Evolutionary conservation across 805 yeast species (phyloP).

Genomic region (Monosporozyma solicola): DNA sequence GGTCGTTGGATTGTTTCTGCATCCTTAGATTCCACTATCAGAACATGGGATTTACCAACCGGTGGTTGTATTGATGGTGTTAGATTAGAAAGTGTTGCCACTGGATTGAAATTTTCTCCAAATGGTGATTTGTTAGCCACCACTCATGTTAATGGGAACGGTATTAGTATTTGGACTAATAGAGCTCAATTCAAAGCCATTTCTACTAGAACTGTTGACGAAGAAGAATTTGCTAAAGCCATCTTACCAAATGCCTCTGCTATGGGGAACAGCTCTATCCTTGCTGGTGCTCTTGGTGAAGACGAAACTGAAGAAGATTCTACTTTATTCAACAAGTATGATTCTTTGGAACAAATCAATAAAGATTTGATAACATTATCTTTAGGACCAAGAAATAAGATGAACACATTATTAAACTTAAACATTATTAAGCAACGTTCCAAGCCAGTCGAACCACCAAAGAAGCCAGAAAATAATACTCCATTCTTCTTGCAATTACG

Average conservation of each 20-base stretch:
- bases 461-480: conserved; percentile 61
- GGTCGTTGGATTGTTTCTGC: conserved; percentile 91
- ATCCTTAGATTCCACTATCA: conserved; percentile 72
- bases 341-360: conserved; percentile 55
- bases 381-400: conserved; percentile 65
- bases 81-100: conserved; percentile 65
- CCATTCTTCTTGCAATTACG: conserved; percentile 70
- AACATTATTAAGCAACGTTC: conserved; percentile 80
- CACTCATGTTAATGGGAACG: conserved; percentile 82
- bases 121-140: conserved; percentile 88
- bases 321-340: conserved; percentile 32
- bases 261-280: conserved; percentile 57
- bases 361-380: conserved; percentile 63
- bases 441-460: conserved; percentile 83
- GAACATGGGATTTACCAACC: conserved; percentile 97
- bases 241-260: conserved; percentile 72
- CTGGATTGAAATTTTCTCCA: conserved; percentile 72
- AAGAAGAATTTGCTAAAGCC: conserved; percentile 56
- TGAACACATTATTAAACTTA: conserved; percentile 67
- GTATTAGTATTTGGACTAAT: conserved; percentile 89
- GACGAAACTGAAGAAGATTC: conserved; percentile 19
- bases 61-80: conserved; percentile 96
- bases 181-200: conserved; percentile 73
- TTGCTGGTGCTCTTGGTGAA: conserved; percentile 67
- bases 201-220: conserved; percentile 67